Conservation (phyloP, 495 filamentous ascomycete genomes). For the Polyplosphaeria fusca region DNA sequence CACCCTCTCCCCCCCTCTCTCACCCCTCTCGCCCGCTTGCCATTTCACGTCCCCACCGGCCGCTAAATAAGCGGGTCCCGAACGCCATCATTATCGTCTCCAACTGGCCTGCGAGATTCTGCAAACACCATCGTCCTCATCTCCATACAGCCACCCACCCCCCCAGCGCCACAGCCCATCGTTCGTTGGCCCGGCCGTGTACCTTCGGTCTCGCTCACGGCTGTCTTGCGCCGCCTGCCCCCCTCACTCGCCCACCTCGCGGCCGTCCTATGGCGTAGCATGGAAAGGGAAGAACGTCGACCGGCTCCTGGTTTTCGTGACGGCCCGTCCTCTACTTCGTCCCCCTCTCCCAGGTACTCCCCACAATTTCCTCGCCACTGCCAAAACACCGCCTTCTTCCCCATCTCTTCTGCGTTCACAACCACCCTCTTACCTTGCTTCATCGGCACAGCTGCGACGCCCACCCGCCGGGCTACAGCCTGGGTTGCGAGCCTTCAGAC, state of each 20-base stretch:
- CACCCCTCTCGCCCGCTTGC: not conserved
- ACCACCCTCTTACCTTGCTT: constrained; percentile 24
- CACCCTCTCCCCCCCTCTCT: not conserved
- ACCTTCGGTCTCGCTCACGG: too few relatives aligned
- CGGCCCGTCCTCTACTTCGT: constrained; percentile 21
- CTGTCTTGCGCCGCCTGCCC: not conserved
- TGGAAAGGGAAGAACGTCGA: constrained; percentile 35
- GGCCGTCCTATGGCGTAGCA: constrained; percentile 36
- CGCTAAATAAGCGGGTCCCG: constrained; percentile 20
- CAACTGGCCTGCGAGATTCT: constrained; percentile 1
- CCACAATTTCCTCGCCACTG: constrained; percentile 28
- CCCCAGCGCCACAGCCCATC: not conserved
- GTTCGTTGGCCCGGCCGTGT: too few relatives aligned
- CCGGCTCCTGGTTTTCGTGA: constrained; percentile 30
- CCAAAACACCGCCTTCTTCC: constrained; percentile 2
- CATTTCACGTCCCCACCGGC: constrained; percentile 1
- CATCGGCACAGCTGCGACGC: constrained; percentile 34
- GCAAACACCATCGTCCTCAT: not conserved
- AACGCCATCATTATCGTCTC: constrained; percentile 24
- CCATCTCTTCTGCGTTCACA: constrained; percentile 10
- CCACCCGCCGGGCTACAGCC: constrained; percentile 30
- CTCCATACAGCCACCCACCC: not conserved
- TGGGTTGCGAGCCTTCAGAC: constrained; percentile 26
- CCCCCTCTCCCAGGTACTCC: constrained; percentile 27
- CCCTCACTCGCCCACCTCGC: constrained; percentile 30